phyloP scores from a whole-genome alignment of 306 rosid genomes.

The Glycine latifolia region DNA sequence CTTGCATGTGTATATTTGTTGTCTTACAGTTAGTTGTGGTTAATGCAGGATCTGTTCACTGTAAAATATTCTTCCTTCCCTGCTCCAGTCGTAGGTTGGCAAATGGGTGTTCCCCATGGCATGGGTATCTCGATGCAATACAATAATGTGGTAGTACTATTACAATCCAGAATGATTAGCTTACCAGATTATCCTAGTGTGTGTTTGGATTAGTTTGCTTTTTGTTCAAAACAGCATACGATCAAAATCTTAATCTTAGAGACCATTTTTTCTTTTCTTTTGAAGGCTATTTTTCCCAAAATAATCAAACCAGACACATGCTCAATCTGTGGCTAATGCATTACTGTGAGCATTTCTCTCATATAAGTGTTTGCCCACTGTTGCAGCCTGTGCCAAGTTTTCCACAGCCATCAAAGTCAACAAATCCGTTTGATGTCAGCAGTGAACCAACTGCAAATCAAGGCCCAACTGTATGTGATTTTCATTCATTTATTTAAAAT shows the following conservation, averaged over 20 bases:
- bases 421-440: slow-evolving; percentile 83
- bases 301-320: slow-evolving; percentile 20
- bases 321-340: slow-evolving; percentile 44
- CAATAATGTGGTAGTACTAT: slow-evolving; percentile 66
- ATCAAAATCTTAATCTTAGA: slow-evolving; percentile 1
- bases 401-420: slow-evolving; percentile 67
- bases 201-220: slow-evolving; percentile 38
- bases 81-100: slow-evolving; percentile 81
- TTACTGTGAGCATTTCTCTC: slow-evolving; percentile 31
- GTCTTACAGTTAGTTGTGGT: slow-evolving; percentile 47
- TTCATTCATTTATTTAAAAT: slow-evolving; percentile 35
- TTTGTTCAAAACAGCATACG: slow-evolving; percentile 22
- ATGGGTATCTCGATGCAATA: slow-evolving; percentile 73
- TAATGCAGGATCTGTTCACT: slow-evolving; percentile 78
- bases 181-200: slow-evolving; percentile 42
- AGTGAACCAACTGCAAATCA: slow-evolving; percentile 63
- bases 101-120: slow-evolving; percentile 71
- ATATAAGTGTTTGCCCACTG: slow-evolving; percentile 49
- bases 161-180: slow-evolving; percentile 42
- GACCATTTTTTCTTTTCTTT: not conserved
- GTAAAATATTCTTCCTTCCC: slow-evolving; percentile 62
- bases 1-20: slow-evolving; percentile 41
- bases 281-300: slow-evolving; percentile 1
- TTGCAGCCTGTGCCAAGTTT: slow-evolving; percentile 69
- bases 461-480: slow-evolving; percentile 65